Conservation (phyloP, 108 stramenopile species). For the Cyclotella distinguenda region DNA sequence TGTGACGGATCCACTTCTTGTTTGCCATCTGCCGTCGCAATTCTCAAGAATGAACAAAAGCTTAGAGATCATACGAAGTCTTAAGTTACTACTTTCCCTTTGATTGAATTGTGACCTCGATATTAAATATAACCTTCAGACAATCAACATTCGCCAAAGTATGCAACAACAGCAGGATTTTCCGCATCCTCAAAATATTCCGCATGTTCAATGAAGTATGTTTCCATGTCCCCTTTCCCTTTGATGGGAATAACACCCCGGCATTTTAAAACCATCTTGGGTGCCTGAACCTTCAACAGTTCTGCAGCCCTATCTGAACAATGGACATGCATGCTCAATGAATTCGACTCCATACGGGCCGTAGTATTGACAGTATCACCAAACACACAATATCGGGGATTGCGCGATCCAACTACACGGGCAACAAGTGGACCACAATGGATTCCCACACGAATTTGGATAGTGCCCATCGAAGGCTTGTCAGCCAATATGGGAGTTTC, state of each 20-base stretch:
- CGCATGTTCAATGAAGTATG: too few relatives aligned
- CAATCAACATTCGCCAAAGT: background rate
- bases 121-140: too few relatives aligned
- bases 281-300: constrained; percentile 43
- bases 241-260: constrained; percentile 12
- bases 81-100: constrained; percentile 43
- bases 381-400: constrained; percentile 72
- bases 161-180: too few relatives aligned
- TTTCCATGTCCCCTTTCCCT: constrained; percentile 60
- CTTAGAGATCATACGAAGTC: too few relatives aligned
- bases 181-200: too few relatives aligned
- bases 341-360: constrained; percentile 62
- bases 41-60: too few relatives aligned
- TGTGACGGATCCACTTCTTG: too few relatives aligned
- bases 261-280: constrained; percentile 45
- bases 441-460: constrained; percentile 72
- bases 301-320: constrained; percentile 51
- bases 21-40: too few relatives aligned
- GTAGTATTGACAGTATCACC: constrained; percentile 81
- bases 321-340: constrained; percentile 51
- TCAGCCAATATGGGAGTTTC: constrained; percentile 55
- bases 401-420: too few relatives aligned
- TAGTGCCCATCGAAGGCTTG: constrained; percentile 52
- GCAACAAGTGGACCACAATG: too few relatives aligned
- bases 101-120: constrained; percentile 6